Percentiles rank a stretch among this genome's conserved stretches.
phyloP scores from a whole-genome alignment of 441 rosid genomes.

The Mallotus repandus region DNA sequence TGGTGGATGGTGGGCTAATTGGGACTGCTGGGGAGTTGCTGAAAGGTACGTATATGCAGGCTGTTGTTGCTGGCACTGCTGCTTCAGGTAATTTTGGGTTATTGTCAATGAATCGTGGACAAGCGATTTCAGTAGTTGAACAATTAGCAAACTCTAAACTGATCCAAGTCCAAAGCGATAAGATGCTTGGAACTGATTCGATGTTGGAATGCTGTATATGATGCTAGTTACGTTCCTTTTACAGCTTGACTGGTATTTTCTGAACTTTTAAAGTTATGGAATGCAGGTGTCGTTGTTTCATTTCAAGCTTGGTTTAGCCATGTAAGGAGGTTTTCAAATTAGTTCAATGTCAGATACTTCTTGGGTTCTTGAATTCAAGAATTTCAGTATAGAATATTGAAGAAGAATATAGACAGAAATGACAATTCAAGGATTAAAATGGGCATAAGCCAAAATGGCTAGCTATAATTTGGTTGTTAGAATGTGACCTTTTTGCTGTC shows the following conservation, averaged over 20 bases:
- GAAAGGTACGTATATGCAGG: slow-evolving; percentile 87
- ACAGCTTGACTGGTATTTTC: neutral
- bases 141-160: neutral
- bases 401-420: neutral
- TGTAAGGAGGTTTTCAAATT: neutral
- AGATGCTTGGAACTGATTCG: no score
- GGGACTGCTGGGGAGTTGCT: slow-evolving; percentile 93
- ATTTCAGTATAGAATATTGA: neutral
- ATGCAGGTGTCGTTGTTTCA: slow-evolving; percentile 78
- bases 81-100: slow-evolving; percentile 60
- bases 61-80: slow-evolving; percentile 88
- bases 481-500: no score
- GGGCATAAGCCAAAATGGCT: neutral
- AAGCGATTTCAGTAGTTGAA: neutral
- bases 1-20: slow-evolving; percentile 81
- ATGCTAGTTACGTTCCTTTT: neutral
- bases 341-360: neutral
- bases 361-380: slow-evolving; percentile 9
- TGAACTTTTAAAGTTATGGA: slow-evolving; percentile 21
- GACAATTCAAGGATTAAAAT: neutral
- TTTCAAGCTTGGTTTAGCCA: slow-evolving; percentile 6
- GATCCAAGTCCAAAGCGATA: neutral
- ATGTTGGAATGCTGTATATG: neutral
- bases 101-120: neutral
- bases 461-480: neutral